Conservation (phyloP, 2,329 filamentous ascomycete genomes). For the Curvularia spicifera region DNA sequence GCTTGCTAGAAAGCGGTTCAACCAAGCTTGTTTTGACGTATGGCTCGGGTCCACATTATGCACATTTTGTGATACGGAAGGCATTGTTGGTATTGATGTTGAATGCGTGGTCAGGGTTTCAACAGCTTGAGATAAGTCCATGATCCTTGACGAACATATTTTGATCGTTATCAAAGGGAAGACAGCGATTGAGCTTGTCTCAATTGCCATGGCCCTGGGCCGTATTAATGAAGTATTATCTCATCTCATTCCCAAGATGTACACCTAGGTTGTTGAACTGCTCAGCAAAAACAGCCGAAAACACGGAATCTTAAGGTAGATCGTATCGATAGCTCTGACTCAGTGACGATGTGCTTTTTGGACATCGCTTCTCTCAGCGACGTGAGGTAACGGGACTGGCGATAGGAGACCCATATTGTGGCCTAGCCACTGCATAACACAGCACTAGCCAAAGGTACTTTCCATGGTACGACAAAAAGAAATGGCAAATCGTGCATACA, state of each 20-base stretch:
- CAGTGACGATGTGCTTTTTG: slow-evolving; percentile 9
- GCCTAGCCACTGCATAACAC: neutral
- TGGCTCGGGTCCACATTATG: neutral
- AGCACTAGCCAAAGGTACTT: neutral
- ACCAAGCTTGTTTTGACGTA: slow-evolving; percentile 11
- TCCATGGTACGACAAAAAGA: neutral
- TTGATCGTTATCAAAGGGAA: neutral
- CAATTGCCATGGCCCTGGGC: slow-evolving; percentile 11
- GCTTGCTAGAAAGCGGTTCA: slow-evolving; percentile 6
- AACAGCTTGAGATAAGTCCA: slow-evolving; percentile 18
- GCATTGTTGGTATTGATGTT: slow-evolving; percentile 14
- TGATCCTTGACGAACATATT: slow-evolving; percentile 8
- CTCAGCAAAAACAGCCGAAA: slow-evolving; percentile 10
- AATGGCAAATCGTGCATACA: neutral
- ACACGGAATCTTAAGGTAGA: slow-evolving; percentile 11
- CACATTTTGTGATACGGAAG: slow-evolving; percentile 10
- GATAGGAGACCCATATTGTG: neutral
- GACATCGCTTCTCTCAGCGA: slow-evolving; percentile 3
- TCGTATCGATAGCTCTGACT: slow-evolving; percentile 11
- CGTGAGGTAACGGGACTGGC: neutral
- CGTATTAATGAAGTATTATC: slow-evolving; percentile 11
- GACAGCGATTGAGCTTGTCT: slow-evolving; percentile 3
- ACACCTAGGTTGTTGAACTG: slow-evolving; percentile 1
- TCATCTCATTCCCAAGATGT: slow-evolving; percentile 16
- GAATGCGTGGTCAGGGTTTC: slow-evolving; percentile 12